Evolutionary conservation across 176 grass and related monocot species (phyloP), one percentile per base, ranked within the genome.

Genomic region (Oryza australiensis): DNA sequence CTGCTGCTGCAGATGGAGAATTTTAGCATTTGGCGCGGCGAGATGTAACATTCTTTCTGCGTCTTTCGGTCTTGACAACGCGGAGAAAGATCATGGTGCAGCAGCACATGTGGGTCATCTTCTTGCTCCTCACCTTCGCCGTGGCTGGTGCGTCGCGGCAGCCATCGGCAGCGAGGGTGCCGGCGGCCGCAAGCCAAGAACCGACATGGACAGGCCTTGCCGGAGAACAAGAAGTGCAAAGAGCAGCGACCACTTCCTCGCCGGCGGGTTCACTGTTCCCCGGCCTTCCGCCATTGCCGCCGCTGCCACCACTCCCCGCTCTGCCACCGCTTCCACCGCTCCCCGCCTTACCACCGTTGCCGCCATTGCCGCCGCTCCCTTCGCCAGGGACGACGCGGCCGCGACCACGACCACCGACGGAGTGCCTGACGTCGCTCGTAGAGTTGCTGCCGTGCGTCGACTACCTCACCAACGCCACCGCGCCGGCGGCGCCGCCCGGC

Each of bases 381-480:
- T 43, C n/a, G 0, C 22, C 55, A 11, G 46, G 48, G 15, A 3
- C 30, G 22, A 4, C 30, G 22, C 12, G 7, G n/a, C n/a, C 8
- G 14, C 16, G 28, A 22, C 22, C 22, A 28, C 18, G 24, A 0
- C 80, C 62, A 12, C 68, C 57, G 28, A 37, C 59, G 13, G 28
- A 48, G 27, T 85, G 82, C 82, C 5, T 77, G 26, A 70, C 64
- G 18, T 24, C 63, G 9, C 40, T 82, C 43, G 9, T 82, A 0
- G 29, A 38, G 16, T 37, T 75, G 78, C 3, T 63, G 14, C 13
- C 78, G 12, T 87, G 85, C 28, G 12, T 51, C 35, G 53, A 13
- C 28, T 87, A 77, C 85, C 78, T 87, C 27, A 87, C 85, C 37
- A 81, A 82, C 49, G 10, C 46, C 77, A 86, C 64, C 27, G 79